Evolutionary conservation across 202 grass and related monocot genomes (phyloP).

Genomic region (Zoysia matrella): DNA sequence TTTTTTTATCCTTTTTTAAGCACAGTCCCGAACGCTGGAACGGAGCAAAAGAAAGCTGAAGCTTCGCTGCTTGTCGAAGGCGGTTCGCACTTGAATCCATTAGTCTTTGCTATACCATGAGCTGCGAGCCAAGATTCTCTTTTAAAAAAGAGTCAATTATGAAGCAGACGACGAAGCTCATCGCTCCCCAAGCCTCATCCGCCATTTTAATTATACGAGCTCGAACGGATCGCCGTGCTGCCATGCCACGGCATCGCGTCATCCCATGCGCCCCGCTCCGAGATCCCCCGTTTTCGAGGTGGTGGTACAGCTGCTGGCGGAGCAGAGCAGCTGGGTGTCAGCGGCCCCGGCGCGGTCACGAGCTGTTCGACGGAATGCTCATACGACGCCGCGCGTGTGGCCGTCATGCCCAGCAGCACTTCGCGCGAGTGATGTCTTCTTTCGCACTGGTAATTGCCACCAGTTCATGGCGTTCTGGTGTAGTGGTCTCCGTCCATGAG

Average conservation of each 20-base stretch:
- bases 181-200: neutral
- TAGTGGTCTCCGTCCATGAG: neutral
- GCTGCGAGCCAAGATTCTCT: neutral
- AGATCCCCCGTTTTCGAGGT: neutral
- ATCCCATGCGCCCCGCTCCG: neutral
- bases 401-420: neutral
- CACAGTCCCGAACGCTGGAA: neutral
- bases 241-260: neutral
- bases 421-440: neutral
- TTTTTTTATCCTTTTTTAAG: no score
- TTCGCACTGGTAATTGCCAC: neutral
- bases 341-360: neutral
- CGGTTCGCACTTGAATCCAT: neutral
- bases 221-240: neutral
- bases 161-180: neutral
- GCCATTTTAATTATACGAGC: conserved; percentile 6
- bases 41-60: neutral
- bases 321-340: neutral
- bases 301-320: neutral
- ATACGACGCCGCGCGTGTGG: neutral
- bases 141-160: neutral
- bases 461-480: neutral
- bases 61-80: neutral
- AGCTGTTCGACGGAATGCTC: conserved; percentile 13
- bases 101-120: neutral